Conservation (phyloP, 2,329 filamentous ascomycete genomes). For the Colletotrichum sp. region DNA sequence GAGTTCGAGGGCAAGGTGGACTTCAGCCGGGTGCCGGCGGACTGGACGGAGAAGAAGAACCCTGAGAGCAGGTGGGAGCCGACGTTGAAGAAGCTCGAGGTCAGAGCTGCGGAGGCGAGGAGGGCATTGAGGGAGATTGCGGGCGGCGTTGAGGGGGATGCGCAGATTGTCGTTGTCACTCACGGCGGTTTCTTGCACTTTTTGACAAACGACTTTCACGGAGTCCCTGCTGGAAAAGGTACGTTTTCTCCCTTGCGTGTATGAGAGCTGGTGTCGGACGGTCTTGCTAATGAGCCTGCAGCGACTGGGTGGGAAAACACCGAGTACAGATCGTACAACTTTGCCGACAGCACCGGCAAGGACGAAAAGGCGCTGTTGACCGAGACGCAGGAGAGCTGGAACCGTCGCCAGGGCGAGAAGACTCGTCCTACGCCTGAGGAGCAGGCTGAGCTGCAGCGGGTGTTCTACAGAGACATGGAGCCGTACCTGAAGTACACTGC, state of each 20-base stretch:
- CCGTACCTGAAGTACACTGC: constrained; percentile 40
- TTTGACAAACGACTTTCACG: constrained; percentile 81
- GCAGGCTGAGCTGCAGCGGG: constrained; percentile 47
- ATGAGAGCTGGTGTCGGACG: not conserved
- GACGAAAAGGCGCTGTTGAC: constrained; percentile 52
- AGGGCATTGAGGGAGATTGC: constrained; percentile 57
- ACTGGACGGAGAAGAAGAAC: constrained; percentile 74
- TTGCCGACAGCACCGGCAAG: constrained; percentile 56
- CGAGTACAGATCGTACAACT: constrained; percentile 73
- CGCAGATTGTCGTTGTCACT: constrained; percentile 76
- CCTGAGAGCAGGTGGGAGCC: constrained; percentile 46
- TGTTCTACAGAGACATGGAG: constrained; percentile 39
- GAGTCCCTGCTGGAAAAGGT: constrained; percentile 50
- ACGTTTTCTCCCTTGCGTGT: constrained; percentile 21
- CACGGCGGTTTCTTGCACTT: constrained; percentile 88
- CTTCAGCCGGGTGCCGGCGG: constrained; percentile 61
- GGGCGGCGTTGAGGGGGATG: constrained; percentile 51
- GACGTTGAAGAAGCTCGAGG: constrained; percentile 57
- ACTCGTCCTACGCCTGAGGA: constrained; percentile 49
- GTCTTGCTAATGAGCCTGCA: constrained; percentile 31
- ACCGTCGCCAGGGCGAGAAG: constrained; percentile 45
- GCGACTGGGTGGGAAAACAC: constrained; percentile 79
- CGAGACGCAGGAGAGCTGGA: constrained; percentile 56
- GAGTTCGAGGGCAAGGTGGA: constrained; percentile 72
- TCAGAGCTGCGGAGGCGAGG: constrained; percentile 66